Evolutionary conservation across 345 rosid genomes (phyloP), one percentile per base, ranked within the genome.

Genomic region (Salix arbutifolia): DNA sequence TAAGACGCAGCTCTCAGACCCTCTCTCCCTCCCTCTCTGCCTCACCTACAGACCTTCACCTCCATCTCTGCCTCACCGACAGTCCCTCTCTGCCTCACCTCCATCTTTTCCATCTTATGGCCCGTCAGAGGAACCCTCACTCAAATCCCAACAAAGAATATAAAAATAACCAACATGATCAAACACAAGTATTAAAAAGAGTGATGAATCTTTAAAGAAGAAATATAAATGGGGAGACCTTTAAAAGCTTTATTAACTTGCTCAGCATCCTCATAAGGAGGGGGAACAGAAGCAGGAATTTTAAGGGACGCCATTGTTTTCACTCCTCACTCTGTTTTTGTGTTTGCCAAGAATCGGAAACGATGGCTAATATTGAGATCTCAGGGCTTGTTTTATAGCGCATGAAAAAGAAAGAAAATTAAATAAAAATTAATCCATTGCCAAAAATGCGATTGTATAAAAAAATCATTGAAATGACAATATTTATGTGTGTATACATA

Each of bases 201-300:
- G 9, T 58, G 11, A 66, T 58, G 0, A 67, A n/a, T 21, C 25
- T 3, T 0, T n/a, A 0, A 19, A 53, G 8, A 5, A 11, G 38
- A 19, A 17, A 18, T 35, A 17, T 7, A 26, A 42, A 46, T 35
- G 4, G 28, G 21, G 17, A 77, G 64, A 92, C 97, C 98, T 87
- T 77, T 67, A 70, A 92, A 92, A 50, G 98, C 98, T 79, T 91
- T 94, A 52, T 78, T 87, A 77, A 94, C 96, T 82, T 92, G 92
- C 83, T 94, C 97, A 69, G 90, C 91, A 74, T 94, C 98, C 83
- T 91, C 95, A 42, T 92, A 83, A 3, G 94, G 94, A 76, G 88
- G 67, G 23, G 98, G 98, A 79, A 84, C 86, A 33, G 82, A 78
- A 40, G 85, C 78, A 0, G 97, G 97, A 73, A 89, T 88, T 76